Conservation (phyloP, 768 basidiomycete species). For the Lentinula aciculospora region DNA sequence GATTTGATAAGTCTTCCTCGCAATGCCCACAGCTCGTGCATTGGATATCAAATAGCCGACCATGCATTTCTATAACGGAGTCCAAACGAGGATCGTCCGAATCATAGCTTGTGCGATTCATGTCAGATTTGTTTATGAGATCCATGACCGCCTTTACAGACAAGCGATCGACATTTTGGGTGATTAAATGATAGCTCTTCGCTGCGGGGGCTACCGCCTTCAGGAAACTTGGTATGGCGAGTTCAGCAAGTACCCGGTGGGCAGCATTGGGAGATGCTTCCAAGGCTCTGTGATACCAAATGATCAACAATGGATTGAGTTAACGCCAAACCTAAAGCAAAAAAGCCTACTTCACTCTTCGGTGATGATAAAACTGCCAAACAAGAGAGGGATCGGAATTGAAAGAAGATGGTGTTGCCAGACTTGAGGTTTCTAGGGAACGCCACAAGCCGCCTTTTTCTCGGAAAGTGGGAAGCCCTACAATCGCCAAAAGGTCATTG, state of each 20-base stretch:
- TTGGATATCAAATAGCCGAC: slow-evolving; percentile 45
- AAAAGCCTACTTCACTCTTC: slow-evolving; percentile 39
- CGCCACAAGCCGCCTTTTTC: slow-evolving; percentile 48
- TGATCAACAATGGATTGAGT: neutral
- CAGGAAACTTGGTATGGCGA: slow-evolving; percentile 34
- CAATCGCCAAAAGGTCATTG: slow-evolving; percentile 17
- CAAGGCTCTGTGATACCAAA: slow-evolving; percentile 33
- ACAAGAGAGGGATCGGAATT: slow-evolving; percentile 38
- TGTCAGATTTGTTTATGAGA: slow-evolving; percentile 6
- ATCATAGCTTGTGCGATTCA: slow-evolving; percentile 7
- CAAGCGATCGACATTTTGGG: slow-evolving; percentile 59
- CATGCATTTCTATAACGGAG: slow-evolving; percentile 55
- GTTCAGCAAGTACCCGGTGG: slow-evolving; percentile 42
- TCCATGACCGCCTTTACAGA: slow-evolving; percentile 32
- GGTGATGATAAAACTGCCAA: slow-evolving; percentile 65
- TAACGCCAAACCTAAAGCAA: neutral
- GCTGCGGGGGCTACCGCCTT: slow-evolving; percentile 29
- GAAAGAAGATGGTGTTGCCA: slow-evolving; percentile 54
- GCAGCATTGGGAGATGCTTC: slow-evolving; percentile 48
- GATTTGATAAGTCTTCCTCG: slow-evolving; percentile 33
- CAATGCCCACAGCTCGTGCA: slow-evolving; percentile 44
- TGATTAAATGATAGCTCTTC: slow-evolving; percentile 45
- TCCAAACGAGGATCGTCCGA: neutral
- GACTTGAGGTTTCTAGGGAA: slow-evolving; percentile 39
- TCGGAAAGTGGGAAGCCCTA: slow-evolving; percentile 45